phyloP scores from a whole-genome alignment of 257 asterid genomes.

The Solanum commersonii region DNA sequence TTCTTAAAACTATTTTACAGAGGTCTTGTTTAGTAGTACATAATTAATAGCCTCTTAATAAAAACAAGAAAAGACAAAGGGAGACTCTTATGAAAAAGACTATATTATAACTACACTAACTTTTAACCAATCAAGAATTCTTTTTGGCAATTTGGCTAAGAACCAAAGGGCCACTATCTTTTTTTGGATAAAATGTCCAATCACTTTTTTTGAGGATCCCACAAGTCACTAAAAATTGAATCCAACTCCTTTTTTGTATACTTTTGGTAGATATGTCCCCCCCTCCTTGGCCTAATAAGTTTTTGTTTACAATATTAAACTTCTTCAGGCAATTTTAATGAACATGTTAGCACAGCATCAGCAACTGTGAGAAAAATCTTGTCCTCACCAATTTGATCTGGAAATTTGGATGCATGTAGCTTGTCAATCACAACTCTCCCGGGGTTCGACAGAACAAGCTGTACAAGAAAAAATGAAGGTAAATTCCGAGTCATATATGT shows the following conservation, averaged over 20 bases:
- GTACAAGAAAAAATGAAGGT: not conserved
- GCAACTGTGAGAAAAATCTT: constrained; percentile 81
- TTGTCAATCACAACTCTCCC: constrained; percentile 79
- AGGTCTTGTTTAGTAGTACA: not conserved
- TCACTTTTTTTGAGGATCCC: constrained; percentile 4
- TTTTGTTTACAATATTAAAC: constrained; percentile 13
- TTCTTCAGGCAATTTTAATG: constrained; percentile 45
- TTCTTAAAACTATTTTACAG: not conserved
- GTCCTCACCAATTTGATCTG: constrained; percentile 53
- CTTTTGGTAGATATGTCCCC: not conserved
- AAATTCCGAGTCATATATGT: not conserved
- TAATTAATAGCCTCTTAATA: not conserved
- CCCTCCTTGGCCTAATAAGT: not conserved
- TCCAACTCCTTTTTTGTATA: not conserved
- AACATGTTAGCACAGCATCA: constrained; percentile 65
- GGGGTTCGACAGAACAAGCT: constrained; percentile 82
- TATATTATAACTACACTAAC: not conserved
- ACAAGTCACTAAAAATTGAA: not conserved
- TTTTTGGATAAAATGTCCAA: not conserved
- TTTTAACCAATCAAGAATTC: not conserved
- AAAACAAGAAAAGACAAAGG: not conserved
- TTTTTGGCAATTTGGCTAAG: not conserved
- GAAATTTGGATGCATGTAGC: constrained; percentile 44
- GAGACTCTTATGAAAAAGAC: not conserved
- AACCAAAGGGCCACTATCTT: not conserved